A percentile compares a stretch with the other conserved stretches of the same genome.
These are phyloP conservation scores for Pseudogymnoascus sp. DNA, from an alignment of 2,329 filamentous ascomycete genomes.

Conservation along the genomic window DNA sequence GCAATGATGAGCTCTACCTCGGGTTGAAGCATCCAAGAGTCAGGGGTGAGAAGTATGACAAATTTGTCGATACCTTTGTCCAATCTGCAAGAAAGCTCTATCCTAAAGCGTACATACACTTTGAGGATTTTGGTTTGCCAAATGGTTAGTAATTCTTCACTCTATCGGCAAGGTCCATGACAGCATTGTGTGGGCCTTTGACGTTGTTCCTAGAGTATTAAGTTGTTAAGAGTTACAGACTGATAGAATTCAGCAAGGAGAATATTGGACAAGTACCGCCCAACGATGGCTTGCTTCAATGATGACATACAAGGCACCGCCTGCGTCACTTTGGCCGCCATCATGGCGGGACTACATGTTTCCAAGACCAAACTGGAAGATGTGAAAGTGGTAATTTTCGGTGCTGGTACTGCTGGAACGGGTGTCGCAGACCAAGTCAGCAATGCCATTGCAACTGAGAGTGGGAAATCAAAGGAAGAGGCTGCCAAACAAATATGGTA, in stretches of 20 bases:
- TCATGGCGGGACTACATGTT: conserved; percentile 68
- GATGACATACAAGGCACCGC: conserved; percentile 87
- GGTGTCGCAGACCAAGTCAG: conserved; percentile 80
- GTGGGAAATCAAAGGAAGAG: conserved; percentile 60
- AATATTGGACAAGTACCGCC: conserved; percentile 67
- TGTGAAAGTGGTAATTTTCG: conserved; percentile 66
- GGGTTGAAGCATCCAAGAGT: conserved; percentile 60
- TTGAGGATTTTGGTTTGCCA: conserved; percentile 75
- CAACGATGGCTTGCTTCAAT: conserved; percentile 75
- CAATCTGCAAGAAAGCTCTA: conserved; percentile 58
- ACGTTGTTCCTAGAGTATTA: no score
- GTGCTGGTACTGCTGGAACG: conserved; percentile 71
- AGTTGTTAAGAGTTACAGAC: background rate
- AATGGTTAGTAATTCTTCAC: conserved; percentile 44
- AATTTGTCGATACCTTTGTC: conserved; percentile 70
- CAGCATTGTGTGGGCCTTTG: no score
- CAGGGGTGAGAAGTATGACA: conserved; percentile 64
- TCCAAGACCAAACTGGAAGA: conserved; percentile 58
- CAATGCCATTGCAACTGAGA: conserved; percentile 67
- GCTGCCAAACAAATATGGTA: conserved; percentile 73
- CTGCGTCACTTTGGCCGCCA: conserved; percentile 75
- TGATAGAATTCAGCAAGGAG: conserved; percentile 40
- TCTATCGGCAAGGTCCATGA: no score
- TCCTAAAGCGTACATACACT: conserved; percentile 77
- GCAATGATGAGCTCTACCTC: conserved; percentile 71